phyloP scores from a whole-genome alignment of 2,329 filamentous ascomycete species.

The Aspergillus awamori region DNA sequence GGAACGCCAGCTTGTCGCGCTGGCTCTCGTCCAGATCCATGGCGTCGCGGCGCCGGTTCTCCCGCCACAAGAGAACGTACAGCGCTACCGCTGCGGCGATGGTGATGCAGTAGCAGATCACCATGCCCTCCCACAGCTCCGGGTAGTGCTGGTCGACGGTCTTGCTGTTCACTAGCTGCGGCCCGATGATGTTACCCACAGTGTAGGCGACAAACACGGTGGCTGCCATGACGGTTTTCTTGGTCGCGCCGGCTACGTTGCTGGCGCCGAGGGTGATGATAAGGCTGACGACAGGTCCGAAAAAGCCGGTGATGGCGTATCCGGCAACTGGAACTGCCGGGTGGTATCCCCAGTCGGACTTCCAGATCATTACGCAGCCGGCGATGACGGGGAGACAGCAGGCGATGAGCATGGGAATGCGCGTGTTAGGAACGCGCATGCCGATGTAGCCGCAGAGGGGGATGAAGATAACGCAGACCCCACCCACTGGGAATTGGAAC shows the following conservation, averaged over 20 bases:
- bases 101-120: slow-evolving; percentile 69
- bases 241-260: slow-evolving; percentile 75
- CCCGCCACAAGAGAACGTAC: slow-evolving; percentile 61
- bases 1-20: slow-evolving; percentile 66
- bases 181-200: slow-evolving; percentile 75
- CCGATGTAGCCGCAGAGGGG: slow-evolving; percentile 67
- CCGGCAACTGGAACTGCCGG: slow-evolving; percentile 69
- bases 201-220: slow-evolving; percentile 76
- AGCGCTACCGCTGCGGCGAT: slow-evolving; percentile 60
- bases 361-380: slow-evolving; percentile 76
- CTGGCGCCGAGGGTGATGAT: slow-evolving; percentile 62
- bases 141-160: slow-evolving; percentile 70
- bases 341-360: slow-evolving; percentile 63
- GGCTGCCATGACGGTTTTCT: slow-evolving; percentile 75
- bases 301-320: slow-evolving; percentile 73
- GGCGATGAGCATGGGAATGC: slow-evolving; percentile 65
- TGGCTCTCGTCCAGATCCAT: slow-evolving; percentile 61
- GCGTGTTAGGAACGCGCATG: slow-evolving; percentile 62
- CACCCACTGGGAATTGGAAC: slow-evolving; percentile 74
- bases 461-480: slow-evolving; percentile 67
- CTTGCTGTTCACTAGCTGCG: slow-evolving; percentile 69
- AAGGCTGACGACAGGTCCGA: slow-evolving; percentile 70
- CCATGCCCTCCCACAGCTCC: slow-evolving; percentile 69
- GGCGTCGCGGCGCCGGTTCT: slow-evolving; percentile 58
- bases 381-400: slow-evolving; percentile 75